Evolutionary conservation across 495 filamentous ascomycete species (phyloP).

Genomic region (Aspergillus steynii): DNA sequence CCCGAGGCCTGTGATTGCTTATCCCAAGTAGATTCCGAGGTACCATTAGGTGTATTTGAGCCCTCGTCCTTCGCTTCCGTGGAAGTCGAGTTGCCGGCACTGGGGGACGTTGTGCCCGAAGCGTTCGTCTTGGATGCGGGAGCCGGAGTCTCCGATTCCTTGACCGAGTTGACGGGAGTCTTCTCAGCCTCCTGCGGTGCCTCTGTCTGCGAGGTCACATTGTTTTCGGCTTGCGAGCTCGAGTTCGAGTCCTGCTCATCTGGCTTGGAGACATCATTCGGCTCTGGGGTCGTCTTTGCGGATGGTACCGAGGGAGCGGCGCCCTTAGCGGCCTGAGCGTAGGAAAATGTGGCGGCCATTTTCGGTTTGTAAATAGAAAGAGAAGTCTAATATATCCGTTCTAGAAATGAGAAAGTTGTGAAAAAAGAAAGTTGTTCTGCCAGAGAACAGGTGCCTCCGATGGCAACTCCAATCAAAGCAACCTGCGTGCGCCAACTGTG

Average conservation of each 20-base stretch:
- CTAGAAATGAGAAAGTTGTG: slow-evolving; percentile 10
- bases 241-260: slow-evolving; percentile 30
- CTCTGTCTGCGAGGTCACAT: slow-evolving; percentile 28
- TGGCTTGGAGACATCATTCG: slow-evolving; percentile 29
- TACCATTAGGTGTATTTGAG: slow-evolving; percentile 64
- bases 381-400: slow-evolving; percentile 21
- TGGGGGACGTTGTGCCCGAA: slow-evolving; percentile 68
- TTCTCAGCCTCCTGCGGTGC: slow-evolving; percentile 30
- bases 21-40: slow-evolving; percentile 64
- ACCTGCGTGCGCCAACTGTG: slow-evolving; percentile 22
- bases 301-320: slow-evolving; percentile 47
- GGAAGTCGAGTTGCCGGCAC: slow-evolving; percentile 60
- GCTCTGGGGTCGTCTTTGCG: slow-evolving; percentile 34
- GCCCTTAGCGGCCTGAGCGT: slow-evolving; percentile 92
- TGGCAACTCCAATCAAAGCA: slow-evolving; percentile 26
- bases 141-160: slow-evolving; percentile 36
- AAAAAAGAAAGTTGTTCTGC: slow-evolving; percentile 27
- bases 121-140: slow-evolving; percentile 34
- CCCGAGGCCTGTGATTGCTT: slow-evolving; percentile 62
- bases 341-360: slow-evolving; percentile 68
- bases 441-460: slow-evolving; percentile 29
- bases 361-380: slow-evolving; percentile 10
- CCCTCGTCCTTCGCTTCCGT: slow-evolving; percentile 73
- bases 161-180: slow-evolving; percentile 23
- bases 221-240: slow-evolving; percentile 18